Evolutionary conservation across 306 rosid species (phyloP).

Genomic region (Citrullus amarus): DNA sequence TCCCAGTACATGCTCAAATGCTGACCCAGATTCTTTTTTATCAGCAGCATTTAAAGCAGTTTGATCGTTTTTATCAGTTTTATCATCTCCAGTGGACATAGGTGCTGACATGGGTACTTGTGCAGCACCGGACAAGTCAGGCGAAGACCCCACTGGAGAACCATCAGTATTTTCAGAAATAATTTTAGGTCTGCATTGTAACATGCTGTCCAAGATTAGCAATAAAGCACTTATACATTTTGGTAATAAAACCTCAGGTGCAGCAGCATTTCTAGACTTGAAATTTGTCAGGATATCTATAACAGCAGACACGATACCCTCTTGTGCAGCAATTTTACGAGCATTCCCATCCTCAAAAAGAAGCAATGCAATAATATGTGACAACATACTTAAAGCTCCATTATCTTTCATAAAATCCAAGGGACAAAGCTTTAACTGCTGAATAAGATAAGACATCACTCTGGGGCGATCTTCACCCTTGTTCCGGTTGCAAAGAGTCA

Average conservation of each 20-base stretch:
- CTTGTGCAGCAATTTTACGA: conserved; percentile 74
- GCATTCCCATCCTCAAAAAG: conserved; percentile 84
- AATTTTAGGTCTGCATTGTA: conserved; percentile 59
- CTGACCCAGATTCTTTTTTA: conserved; percentile 34
- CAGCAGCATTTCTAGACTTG: conserved; percentile 56
- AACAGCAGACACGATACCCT: conserved; percentile 52
- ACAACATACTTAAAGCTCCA: conserved; percentile 63
- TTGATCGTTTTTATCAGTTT: conserved; percentile 22
- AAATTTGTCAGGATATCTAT: conserved; percentile 60
- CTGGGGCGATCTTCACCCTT: conserved; percentile 86
- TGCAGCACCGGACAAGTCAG: conserved; percentile 46
- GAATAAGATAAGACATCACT: conserved; percentile 78
- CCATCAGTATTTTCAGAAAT: conserved; percentile 46
- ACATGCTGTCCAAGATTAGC: conserved; percentile 84
- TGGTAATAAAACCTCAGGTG: conserved; percentile 44
- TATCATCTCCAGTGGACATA: conserved; percentile 28
- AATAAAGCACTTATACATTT: conserved; percentile 79
- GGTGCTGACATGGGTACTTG: conserved; percentile 38
- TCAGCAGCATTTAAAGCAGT: conserved; percentile 20
- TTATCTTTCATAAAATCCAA: conserved; percentile 61
- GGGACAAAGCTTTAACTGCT: conserved; percentile 84
- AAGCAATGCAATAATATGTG: conserved; percentile 69
- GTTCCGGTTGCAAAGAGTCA: conserved; percentile 72
- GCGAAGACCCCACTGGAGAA: conserved; percentile 36
- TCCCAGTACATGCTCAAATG: conserved; percentile 66